Conservation (phyloP, 441 rosid species). For the Biscutella laevigata region DNA sequence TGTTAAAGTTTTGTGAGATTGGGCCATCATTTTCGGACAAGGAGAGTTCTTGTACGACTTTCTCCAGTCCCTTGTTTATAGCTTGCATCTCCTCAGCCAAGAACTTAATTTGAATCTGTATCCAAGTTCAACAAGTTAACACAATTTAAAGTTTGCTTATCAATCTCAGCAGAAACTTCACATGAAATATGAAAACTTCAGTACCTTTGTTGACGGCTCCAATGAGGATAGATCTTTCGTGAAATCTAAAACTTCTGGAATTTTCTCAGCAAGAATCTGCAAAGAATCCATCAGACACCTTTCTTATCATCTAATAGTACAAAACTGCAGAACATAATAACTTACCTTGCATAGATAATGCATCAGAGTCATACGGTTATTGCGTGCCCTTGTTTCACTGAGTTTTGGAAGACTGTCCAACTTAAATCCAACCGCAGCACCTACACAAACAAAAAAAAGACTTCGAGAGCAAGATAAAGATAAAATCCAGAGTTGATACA, state of each 20-base stretch:
- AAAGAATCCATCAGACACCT: constrained; percentile 21
- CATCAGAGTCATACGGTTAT: constrained; percentile 94
- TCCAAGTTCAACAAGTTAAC: constrained; percentile 12
- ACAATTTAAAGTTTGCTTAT: not conserved
- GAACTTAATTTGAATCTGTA: constrained; percentile 83
- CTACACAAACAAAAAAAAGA: constrained; percentile 33
- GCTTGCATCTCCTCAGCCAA: constrained; percentile 98
- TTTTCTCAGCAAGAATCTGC: constrained; percentile 81
- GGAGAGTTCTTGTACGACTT: constrained; percentile 77
- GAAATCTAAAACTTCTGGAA: constrained; percentile 82
- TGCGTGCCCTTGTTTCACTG: constrained; percentile 79
- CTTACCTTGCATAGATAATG: constrained; percentile 96
- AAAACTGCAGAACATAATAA: not conserved
- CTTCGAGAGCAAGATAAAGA: constrained; percentile 9
- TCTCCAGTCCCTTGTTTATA: constrained; percentile 85
- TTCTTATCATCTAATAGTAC: not conserved
- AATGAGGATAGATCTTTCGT: constrained; percentile 55
- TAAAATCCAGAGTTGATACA: not conserved
- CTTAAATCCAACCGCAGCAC: constrained; percentile 87
- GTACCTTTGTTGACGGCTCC: constrained; percentile 82
- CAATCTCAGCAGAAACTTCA: not conserved
- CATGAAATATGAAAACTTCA: not conserved
- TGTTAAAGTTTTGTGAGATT: constrained; percentile 54
- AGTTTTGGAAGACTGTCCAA: constrained; percentile 95
- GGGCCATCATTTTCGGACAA: constrained; percentile 81